These are phyloP conservation scores for Ceratocystis destructans DNA, from an alignment of 2,329 filamentous ascomycete species.

Conservation along the genomic window DNA sequence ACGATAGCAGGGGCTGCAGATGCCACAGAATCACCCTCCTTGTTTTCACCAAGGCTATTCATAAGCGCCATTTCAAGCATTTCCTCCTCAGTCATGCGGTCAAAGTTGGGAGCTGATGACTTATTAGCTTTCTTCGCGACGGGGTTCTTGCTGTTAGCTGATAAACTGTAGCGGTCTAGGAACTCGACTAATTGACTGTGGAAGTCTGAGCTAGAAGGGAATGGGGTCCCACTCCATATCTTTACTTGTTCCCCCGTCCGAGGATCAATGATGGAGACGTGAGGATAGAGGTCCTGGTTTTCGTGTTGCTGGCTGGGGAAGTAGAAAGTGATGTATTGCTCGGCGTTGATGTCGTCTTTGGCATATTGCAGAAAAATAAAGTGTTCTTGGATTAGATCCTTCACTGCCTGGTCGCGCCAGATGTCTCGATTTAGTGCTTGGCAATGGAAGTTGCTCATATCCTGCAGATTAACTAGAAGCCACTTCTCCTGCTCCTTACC, in stretches of 20 bases:
- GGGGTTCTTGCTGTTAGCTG: constrained; percentile 79
- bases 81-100: constrained; percentile 89
- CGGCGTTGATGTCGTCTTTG: constrained; percentile 65
- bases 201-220: constrained; percentile 65
- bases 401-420: constrained; percentile 77
- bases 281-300: constrained; percentile 79
- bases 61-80: constrained; percentile 90
- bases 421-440: constrained; percentile 88
- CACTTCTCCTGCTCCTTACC: constrained; percentile 86
- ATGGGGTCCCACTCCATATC: constrained; percentile 76
- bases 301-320: constrained; percentile 58
- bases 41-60: constrained; percentile 56
- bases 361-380: constrained; percentile 94
- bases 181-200: constrained; percentile 88
- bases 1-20: constrained; percentile 34
- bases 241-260: constrained; percentile 96
- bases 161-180: constrained; percentile 89
- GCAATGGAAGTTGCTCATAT: constrained; percentile 85
- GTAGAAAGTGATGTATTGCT: constrained; percentile 82
- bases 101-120: constrained; percentile 42
- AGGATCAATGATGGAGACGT: constrained; percentile 91
- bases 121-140: constrained; percentile 56
- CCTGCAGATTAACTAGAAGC: constrained; percentile 91
- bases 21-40: constrained; percentile 24
- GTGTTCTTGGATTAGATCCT: constrained; percentile 71